phyloP scores from a whole-genome alignment of 2,329 filamentous ascomycete species.

The Phoma sp. region DNA sequence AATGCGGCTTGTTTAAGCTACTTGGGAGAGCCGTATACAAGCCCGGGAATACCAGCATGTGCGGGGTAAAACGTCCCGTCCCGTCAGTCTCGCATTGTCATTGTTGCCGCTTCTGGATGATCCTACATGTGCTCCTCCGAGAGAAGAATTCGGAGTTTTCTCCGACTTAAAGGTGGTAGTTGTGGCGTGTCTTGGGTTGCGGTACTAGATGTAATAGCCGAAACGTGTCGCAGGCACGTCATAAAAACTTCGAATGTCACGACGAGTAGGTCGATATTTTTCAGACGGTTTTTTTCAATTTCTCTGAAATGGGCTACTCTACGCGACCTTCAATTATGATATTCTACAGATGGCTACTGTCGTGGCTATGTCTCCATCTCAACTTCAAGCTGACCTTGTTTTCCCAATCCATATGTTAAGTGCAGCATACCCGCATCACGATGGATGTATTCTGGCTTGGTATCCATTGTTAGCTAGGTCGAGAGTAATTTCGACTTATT shows the following conservation, averaged over 20 bases:
- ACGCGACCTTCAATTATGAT: too few species aligned
- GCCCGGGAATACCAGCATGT: slow-evolving; percentile 7
- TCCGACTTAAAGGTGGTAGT: not conserved
- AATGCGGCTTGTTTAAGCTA: not conserved
- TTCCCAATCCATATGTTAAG: too few species aligned
- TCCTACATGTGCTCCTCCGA: not conserved
- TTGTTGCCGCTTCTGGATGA: not conserved
- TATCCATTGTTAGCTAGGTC: too few species aligned
- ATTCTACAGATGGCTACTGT: too few species aligned
- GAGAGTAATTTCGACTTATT: too few species aligned
- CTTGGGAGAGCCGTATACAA: not conserved
- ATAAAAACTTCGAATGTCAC: not conserved
- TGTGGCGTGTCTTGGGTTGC: not conserved
- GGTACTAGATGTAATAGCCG: not conserved
- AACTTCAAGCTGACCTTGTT: too few species aligned
- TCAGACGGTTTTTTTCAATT: too few species aligned
- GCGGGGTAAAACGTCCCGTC: slow-evolving; percentile 10
- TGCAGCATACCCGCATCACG: too few species aligned
- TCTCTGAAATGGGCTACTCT: too few species aligned
- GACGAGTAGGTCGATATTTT: not conserved
- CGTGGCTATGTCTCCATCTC: too few species aligned
- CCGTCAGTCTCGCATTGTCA: not conserved
- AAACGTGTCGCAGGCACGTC: too few species aligned
- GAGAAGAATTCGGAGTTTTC: not conserved
- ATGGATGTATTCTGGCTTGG: too few species aligned